A percentile compares a stretch with the other conserved stretches of the same genome.
Conservation (phyloP, 2,329 filamentous ascomycete species). For the Penicillium sp. region DNA sequence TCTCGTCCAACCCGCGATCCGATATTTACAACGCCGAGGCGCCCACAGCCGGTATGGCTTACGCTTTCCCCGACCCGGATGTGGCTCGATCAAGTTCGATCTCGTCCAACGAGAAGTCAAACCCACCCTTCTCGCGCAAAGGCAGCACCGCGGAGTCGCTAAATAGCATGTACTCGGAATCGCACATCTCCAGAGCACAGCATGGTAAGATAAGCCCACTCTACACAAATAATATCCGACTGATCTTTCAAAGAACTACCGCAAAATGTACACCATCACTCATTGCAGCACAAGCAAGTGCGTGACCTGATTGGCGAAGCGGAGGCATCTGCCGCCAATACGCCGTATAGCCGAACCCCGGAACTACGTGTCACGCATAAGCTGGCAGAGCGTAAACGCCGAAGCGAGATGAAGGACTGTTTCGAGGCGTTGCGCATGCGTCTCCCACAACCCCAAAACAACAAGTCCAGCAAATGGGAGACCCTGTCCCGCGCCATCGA, state of each 20-base stretch:
- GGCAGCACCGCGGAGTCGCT: slow-evolving; percentile 50
- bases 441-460: slow-evolving; percentile 48
- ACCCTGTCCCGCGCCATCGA: slow-evolving; percentile 51
- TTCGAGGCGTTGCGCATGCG: slow-evolving; percentile 48
- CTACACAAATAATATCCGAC: not conserved
- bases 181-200: slow-evolving; percentile 47
- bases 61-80: slow-evolving; percentile 53
- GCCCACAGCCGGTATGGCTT: slow-evolving; percentile 51
- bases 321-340: slow-evolving; percentile 40
- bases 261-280: slow-evolving; percentile 49
- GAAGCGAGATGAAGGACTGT: slow-evolving; percentile 55
- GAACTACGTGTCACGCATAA: slow-evolving; percentile 53
- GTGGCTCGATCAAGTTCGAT: slow-evolving; percentile 41
- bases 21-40: slow-evolving; percentile 53
- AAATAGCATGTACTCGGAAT: slow-evolving; percentile 49
- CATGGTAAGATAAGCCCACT: slow-evolving; percentile 39
- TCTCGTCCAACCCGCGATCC: slow-evolving; percentile 49
- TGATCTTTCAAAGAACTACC: slow-evolving; percentile 41
- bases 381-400: slow-evolving; percentile 51
- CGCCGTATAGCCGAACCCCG: slow-evolving; percentile 52
- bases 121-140: slow-evolving; percentile 43
- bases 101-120: slow-evolving; percentile 35
- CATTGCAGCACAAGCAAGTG: slow-evolving; percentile 50
- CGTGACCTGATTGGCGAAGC: slow-evolving; percentile 48
- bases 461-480: slow-evolving; percentile 56